A percentile compares a stretch with the other conserved stretches of the same genome.
These are phyloP conservation scores for Suillus lakei DNA, from an alignment of 768 basidiomycete genomes.

Conservation along the genomic window DNA sequence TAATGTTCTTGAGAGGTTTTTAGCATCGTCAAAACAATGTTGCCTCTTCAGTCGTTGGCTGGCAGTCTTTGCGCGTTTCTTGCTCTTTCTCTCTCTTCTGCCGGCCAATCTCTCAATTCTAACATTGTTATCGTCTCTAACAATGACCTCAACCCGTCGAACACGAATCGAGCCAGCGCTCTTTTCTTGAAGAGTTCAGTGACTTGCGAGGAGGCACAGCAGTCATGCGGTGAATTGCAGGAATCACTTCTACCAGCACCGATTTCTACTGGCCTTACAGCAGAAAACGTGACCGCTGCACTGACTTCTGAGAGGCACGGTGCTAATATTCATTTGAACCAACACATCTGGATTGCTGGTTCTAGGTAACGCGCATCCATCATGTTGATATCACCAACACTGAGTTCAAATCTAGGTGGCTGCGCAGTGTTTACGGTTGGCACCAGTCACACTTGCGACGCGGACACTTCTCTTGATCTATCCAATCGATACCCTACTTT, in stretches of 20 bases:
- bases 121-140: conserved; percentile 19
- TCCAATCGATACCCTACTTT: conserved; percentile 14
- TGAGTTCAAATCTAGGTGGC: too few species aligned
- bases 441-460: background rate
- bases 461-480: background rate
- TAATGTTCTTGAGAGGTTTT: background rate
- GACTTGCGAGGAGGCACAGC: conserved; percentile 13
- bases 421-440: background rate
- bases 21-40: background rate
- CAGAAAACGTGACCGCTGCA: background rate
- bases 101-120: background rate
- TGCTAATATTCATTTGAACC: conserved; percentile 8
- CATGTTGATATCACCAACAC: background rate
- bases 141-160: conserved; percentile 19
- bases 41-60: background rate
- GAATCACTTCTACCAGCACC: conserved; percentile 14
- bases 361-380: background rate
- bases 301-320: conserved; percentile 12
- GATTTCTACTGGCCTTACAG: conserved; percentile 11
- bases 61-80: background rate
- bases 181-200: conserved; percentile 12
- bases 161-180: conserved; percentile 17
- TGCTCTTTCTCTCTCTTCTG: background rate
- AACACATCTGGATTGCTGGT: conserved; percentile 13
- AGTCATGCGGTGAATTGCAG: conserved; percentile 10